Conservation (phyloP, 2,329 filamentous ascomycete genomes). For the Phoma sp. region DNA sequence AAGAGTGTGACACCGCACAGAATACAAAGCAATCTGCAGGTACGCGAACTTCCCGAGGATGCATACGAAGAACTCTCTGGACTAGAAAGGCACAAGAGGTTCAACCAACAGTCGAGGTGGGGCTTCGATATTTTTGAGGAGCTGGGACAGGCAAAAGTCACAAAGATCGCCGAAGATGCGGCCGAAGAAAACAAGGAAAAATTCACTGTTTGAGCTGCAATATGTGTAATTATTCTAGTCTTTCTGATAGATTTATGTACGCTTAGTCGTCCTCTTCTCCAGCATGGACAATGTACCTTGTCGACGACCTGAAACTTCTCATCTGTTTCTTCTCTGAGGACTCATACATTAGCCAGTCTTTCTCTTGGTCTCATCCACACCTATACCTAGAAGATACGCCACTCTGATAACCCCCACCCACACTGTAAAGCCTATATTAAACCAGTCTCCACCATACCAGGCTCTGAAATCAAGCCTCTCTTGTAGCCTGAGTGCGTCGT, state of each 20-base stretch:
- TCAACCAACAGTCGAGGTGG: slow-evolving; percentile 34
- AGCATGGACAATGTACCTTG: no score
- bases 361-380: neutral
- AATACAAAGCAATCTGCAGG: slow-evolving; percentile 75
- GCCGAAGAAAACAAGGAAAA: slow-evolving; percentile 30
- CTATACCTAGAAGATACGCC: slow-evolving; percentile 11
- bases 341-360: neutral
- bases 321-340: neutral
- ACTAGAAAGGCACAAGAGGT: slow-evolving; percentile 33
- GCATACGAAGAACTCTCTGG: slow-evolving; percentile 70
- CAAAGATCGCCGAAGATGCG: slow-evolving; percentile 23
- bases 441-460: slow-evolving; percentile 11
- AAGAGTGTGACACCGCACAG: slow-evolving; percentile 77
- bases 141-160: slow-evolving; percentile 27
- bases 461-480: neutral
- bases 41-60: slow-evolving; percentile 70
- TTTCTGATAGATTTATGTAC: neutral
- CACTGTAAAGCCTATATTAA: slow-evolving; percentile 16
- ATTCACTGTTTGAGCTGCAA: slow-evolving; percentile 20
- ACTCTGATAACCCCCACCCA: slow-evolving; percentile 14
- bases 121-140: slow-evolving; percentile 37
- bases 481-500: slow-evolving; percentile 1
- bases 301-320: neutral
- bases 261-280: neutral
- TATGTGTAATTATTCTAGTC: neutral